Evolutionary conservation across 2,329 filamentous ascomycete species (phyloP), one percentile per base, ranked within the genome.

Genomic region (Pseudocercospora musae): DNA sequence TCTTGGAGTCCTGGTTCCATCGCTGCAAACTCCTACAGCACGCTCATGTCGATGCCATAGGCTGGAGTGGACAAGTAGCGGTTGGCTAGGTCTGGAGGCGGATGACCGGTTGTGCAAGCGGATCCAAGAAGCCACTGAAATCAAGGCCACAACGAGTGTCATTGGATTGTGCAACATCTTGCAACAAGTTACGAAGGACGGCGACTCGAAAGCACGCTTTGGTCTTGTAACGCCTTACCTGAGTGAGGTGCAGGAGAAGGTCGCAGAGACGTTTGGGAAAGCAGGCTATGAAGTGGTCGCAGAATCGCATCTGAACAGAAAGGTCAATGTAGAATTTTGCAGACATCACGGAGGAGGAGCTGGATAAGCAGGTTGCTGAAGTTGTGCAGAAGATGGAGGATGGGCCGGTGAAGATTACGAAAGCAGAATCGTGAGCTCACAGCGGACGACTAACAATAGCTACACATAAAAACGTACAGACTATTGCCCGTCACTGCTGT

Each of bases 141-240:
- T 79, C 15, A 73, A 72, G 20, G 76, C 75, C 0, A 79, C 78
- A 7, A 81, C 77, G 1, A 78, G 75, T n/a, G 74, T 77, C 2
- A 65, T 80, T 10, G 78, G 75, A 1, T 66, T 81, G 60, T 78
- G 80, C 40, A 73, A 71, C 40, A 71, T 72, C 2, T 62, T 78
- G 33, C 59, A 69, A 10, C 52, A 70, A 11, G 66, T 75, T 23
- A 56, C 44, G 29, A 23, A 9, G 7, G 40, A 44, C n/a, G 31
- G 37, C 2, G 56, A 23, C n/a, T 67, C 60, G 0, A 66, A 72
- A 3, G 66, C 69, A 58, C 68, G 68, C 21, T 62, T 79, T 33
- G 78, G 74, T 0, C 67, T 80, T 3, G 75, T 81, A 5, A 81
- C 78, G 13, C 79, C 78, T 2, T 81, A 81, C 63, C 59, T 74